A percentile compares a stretch with the other conserved stretches of the same genome.
Evolutionary conservation across 176 grass and related monocot species (phyloP).

Genomic region (Puya raimondii): DNA sequence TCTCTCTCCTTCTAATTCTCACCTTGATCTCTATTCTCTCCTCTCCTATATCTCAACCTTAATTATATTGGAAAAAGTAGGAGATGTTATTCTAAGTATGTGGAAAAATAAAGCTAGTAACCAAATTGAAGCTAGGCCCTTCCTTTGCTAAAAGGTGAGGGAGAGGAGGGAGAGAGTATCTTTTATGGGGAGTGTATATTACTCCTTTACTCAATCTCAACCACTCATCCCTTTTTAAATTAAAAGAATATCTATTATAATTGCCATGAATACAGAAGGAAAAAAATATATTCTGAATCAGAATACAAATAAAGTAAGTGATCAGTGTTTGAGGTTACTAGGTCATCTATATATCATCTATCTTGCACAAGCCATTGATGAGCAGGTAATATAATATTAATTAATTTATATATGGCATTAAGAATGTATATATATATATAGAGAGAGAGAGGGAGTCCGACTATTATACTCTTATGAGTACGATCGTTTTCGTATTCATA

Average conservation of each 20-base stretch:
- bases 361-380: not conserved
- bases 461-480: too few relatives aligned
- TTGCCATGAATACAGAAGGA: too few relatives aligned
- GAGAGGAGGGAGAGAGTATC: conserved; percentile 12
- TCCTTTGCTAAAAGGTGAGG: conserved; percentile 39
- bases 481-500: too few relatives aligned
- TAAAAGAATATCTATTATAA: too few relatives aligned
- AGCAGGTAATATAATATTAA: not conserved
- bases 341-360: not conserved
- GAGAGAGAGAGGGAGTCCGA: too few relatives aligned
- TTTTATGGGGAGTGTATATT: conserved; percentile 10
- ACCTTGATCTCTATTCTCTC: conserved; percentile 41
- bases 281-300: too few relatives aligned
- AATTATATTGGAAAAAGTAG: conserved; percentile 29
- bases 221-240: not conserved
- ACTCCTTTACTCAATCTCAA: not conserved
- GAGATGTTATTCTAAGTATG: conserved; percentile 56
- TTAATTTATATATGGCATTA: not conserved
- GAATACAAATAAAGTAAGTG: too few relatives aligned
- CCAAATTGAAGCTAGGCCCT: conserved; percentile 31
- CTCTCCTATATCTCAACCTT: conserved; percentile 26
- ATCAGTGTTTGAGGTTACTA: too few relatives aligned
- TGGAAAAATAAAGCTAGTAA: conserved; percentile 25
- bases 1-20: conserved; percentile 6
- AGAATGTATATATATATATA: not conserved